Base-by-base conservation (phyloP, 768 basidiomycete species). In the Trametes coccinea region DNA sequence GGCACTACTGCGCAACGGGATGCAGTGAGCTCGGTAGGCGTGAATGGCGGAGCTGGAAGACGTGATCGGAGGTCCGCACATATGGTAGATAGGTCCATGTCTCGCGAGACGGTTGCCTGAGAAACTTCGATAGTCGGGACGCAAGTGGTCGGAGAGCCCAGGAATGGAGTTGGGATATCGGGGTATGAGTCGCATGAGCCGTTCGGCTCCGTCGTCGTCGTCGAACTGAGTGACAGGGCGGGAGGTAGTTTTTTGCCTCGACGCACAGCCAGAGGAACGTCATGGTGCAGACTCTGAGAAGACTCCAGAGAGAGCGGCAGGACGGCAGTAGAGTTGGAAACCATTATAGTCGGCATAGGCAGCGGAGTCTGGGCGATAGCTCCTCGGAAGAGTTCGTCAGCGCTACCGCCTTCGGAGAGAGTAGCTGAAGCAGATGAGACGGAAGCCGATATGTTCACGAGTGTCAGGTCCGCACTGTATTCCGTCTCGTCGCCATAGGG, bases 91-190 rank as follows among this genome's bases (percentile, higher is more conserved):
- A 80, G 70, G 1, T 73, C 71, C 59, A 74, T 72, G 34, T 37
- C 53, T 70, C 66, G 22, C 59, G 57, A 11, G 65, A 61, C 2
- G 9, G 54, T 11, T n/a, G 57, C 60, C 43, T 30, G 13, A n/a
- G 33, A 6, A 60, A 43, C 13, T 61, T 43, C 22, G 72, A 69
- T 40, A 73, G 60, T 62, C 2, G 78, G 76, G 5, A 70, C 72
- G 63, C 73, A 72, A 22, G 68, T 56, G 6, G 71, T 65, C 0
- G 76, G 70, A 3, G 78, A 76, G 13, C 78, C 76, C 13, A 74
- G 70, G 68, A 80, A 80, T 6, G 79, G 75, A 14, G 75, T 77
- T 5, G 79, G 79, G 13, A 80, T 76, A 53, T 74, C 74, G 22
- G 79, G 79, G 57, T 80, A 80, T 6, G 66, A 54, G 43, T 67